A percentile compares a stretch with the other conserved stretches of the same genome.
Evolutionary conservation across 2,329 filamentous ascomycete species (phyloP).

Genomic region (Aulographum hederae): DNA sequence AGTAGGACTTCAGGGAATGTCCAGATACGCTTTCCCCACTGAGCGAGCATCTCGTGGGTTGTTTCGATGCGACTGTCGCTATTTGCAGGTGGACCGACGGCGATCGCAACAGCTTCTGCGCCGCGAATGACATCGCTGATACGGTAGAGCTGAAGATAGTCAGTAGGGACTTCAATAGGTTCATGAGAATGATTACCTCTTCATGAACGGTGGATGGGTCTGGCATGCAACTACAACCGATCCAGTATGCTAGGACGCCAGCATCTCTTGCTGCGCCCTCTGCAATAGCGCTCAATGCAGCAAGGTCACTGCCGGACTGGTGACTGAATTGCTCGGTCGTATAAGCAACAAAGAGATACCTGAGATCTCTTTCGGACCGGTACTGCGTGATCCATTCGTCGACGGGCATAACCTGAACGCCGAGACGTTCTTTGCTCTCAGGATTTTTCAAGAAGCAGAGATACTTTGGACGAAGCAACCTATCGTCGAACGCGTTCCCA

Average conservation of each 20-base stretch:
- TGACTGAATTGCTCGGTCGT: too few relatives aligned
- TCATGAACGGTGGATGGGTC: constrained; percentile 14
- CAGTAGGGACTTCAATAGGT: too few relatives aligned
- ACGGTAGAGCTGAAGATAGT: constrained; percentile 16
- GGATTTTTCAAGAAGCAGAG: constrained; percentile 16
- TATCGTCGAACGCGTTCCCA: constrained; percentile 10
- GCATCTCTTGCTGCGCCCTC: too few relatives aligned
- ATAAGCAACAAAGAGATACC: too few relatives aligned
- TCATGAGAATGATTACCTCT: too few relatives aligned
- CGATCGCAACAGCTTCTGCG: constrained; percentile 23
- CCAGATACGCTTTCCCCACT: constrained; percentile 28
- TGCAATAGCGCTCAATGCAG: too few relatives aligned
- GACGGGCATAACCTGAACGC: too few relatives aligned
- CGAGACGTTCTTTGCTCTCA: too few relatives aligned
- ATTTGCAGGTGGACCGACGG: constrained; percentile 15
- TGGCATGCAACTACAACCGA: constrained; percentile 24
- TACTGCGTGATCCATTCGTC: too few relatives aligned
- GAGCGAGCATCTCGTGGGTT: constrained; percentile 15
- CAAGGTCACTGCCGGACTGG: too few relatives aligned
- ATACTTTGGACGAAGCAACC: constrained; percentile 11
- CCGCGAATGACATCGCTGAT: constrained; percentile 28
- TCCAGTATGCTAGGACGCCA: constrained; percentile 24
- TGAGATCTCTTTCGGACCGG: too few relatives aligned
- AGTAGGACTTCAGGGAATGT: constrained; percentile 27
- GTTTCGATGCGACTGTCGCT: constrained; percentile 9